Conservation (phyloP, 179 eudicot genomes). For the Nepenthes alata region DNA sequence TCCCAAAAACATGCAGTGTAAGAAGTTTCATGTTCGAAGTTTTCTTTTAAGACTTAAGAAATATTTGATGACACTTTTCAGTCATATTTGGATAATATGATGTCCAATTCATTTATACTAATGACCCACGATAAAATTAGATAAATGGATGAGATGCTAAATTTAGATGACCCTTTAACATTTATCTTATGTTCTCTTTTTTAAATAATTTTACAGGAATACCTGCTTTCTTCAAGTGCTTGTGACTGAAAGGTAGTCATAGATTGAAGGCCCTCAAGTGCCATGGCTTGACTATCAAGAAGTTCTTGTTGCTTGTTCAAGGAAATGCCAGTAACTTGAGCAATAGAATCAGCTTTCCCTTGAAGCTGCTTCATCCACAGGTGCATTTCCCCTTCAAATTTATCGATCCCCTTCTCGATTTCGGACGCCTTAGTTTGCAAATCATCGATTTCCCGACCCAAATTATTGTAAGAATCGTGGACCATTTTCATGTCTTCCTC, state of each 20-base stretch:
- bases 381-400: constrained; percentile 46
- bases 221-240: constrained; percentile 84
- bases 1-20: background rate
- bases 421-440: constrained; percentile 38
- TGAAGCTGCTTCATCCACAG: constrained; percentile 46
- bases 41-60: too few relatives aligned
- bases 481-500: constrained; percentile 44
- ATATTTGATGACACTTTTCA: too few relatives aligned
- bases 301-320: constrained; percentile 65
- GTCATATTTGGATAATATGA: too few relatives aligned
- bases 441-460: constrained; percentile 33
- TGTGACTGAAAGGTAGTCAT: constrained; percentile 43
- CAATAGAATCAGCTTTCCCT: constrained; percentile 60
- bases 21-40: background rate
- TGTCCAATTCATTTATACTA: too few relatives aligned
- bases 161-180: too few relatives aligned
- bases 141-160: too few relatives aligned
- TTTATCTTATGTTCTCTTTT: too few relatives aligned
- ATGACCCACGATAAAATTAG: too few relatives aligned
- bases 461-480: constrained; percentile 31
- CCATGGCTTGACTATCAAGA: constrained; percentile 47
- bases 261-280: constrained; percentile 54
- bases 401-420: constrained; percentile 42
- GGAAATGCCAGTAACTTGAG: constrained; percentile 34
- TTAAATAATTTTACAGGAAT: background rate